Conservation (phyloP, 805 yeast genomes). For the Candida endomychidarum region DNA sequence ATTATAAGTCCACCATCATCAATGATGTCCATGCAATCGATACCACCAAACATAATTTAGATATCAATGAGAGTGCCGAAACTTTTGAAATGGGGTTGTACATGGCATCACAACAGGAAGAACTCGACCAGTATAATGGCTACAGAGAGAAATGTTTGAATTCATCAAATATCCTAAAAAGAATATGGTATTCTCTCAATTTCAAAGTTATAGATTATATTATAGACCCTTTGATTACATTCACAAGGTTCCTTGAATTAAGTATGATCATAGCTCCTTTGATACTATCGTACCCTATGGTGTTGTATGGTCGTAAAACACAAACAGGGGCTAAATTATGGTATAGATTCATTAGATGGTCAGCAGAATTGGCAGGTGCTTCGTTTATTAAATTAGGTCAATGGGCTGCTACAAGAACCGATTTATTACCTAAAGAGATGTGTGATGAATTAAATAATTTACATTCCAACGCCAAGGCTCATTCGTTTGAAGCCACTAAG, state of each 20-base stretch:
- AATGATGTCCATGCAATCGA: conserved; percentile 35
- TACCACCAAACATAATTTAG: conserved; percentile 37
- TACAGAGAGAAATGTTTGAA: conserved; percentile 29
- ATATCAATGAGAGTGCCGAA: conserved; percentile 50
- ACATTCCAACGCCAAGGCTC: conserved; percentile 83
- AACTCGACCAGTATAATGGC: conserved; percentile 33
- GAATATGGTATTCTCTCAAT: conserved; percentile 39
- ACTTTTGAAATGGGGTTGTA: conserved; percentile 72
- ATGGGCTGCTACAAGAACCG: conserved; percentile 98
- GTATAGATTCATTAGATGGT: conserved; percentile 62
- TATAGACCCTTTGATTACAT: conserved; percentile 67
- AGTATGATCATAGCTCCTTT: conserved; percentile 70
- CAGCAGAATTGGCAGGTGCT: conserved; percentile 87
- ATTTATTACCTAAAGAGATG: conserved; percentile 76
- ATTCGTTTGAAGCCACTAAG: conserved; percentile 62
- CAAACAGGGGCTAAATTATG: conserved; percentile 63
- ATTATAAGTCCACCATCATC: conserved; percentile 10
- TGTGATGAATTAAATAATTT: conserved; percentile 74
- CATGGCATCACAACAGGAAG: conserved; percentile 58
- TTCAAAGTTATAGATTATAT: conserved; percentile 53
- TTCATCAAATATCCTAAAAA: conserved; percentile 22
- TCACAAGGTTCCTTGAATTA: conserved; percentile 68
- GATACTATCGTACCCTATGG: conserved; percentile 62
- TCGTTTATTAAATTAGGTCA: conserved; percentile 91
- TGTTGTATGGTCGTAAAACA: conserved; percentile 50